A percentile compares a stretch with the other conserved stretches of the same genome.
phyloP scores from a whole-genome alignment of 2,329 filamentous ascomycete species.

The Apiospora phragmitis region DNA sequence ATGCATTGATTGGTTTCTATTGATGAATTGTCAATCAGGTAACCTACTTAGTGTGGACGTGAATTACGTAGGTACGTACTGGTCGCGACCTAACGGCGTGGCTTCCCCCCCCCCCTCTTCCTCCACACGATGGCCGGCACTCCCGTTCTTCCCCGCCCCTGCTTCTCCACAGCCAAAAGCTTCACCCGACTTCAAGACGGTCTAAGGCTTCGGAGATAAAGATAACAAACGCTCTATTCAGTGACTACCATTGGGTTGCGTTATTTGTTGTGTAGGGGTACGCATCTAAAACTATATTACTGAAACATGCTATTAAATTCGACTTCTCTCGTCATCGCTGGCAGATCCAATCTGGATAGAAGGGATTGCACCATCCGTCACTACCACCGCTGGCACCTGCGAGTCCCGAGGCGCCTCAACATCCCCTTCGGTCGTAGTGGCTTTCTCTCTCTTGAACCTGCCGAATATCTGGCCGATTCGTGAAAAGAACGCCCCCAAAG shows the following conservation, averaged over 20 bases:
- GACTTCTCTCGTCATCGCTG: conserved; percentile 2
- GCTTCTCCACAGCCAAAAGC: neutral
- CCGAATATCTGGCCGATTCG: conserved; percentile 22
- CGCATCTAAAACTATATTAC: neutral
- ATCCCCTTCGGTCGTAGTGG: conserved; percentile 16
- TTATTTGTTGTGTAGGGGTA: neutral
- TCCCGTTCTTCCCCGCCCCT: neutral
- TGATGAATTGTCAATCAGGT: neutral
- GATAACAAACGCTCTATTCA: neutral
- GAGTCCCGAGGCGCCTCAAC: neutral
- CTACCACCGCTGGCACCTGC: conserved; percentile 25
- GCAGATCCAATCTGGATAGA: neutral
- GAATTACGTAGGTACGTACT: neutral
- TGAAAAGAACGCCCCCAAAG: conserved; percentile 20
- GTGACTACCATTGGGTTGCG: neutral
- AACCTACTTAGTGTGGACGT: too few relatives aligned
- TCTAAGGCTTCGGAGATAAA: neutral
- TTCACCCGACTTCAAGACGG: neutral
- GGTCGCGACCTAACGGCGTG: neutral
- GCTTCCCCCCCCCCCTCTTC: neutral
- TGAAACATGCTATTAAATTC: neutral
- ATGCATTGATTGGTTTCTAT: neutral
- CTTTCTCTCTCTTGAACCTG: conserved; percentile 15
- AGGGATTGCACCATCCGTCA: conserved; percentile 19
- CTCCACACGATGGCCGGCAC: neutral